Conservation (phyloP, 2,329 filamentous ascomycete species). For the Trichoderma lentiforme region DNA sequence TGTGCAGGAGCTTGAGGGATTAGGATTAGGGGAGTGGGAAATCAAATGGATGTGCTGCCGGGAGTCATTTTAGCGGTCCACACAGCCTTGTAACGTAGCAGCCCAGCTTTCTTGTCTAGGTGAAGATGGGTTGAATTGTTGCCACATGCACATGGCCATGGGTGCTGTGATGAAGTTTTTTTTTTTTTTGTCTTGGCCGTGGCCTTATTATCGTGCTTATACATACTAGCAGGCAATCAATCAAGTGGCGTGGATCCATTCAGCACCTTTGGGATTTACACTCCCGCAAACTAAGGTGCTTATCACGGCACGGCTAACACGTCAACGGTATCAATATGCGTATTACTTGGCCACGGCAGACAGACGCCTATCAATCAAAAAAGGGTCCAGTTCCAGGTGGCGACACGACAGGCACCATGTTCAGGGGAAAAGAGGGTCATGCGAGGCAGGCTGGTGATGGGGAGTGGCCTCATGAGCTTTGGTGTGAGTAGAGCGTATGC, state of each 20-base stretch:
- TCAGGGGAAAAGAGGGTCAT: constrained; percentile 2
- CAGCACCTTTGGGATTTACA: not conserved
- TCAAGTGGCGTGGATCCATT: not conserved
- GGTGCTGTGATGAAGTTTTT: not conserved
- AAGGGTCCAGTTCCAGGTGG: not conserved
- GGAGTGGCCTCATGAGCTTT: constrained; percentile 1
- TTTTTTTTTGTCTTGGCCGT: not conserved
- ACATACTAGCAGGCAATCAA: not conserved
- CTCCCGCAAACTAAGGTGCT: constrained; percentile 4
- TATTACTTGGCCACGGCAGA: not conserved
- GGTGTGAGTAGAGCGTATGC: not conserved
- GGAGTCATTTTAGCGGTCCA: not conserved
- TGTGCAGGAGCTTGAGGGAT: not conserved
- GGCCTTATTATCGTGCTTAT: not conserved
- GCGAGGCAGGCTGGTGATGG: constrained; percentile 5
- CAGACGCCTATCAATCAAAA: not conserved
- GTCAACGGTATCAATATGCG: not conserved
- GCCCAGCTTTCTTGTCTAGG: not conserved
- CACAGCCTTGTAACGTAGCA: not conserved
- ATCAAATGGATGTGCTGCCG: not conserved
- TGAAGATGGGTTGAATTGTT: not conserved
- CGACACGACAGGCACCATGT: constrained; percentile 2
- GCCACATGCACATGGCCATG: not conserved
- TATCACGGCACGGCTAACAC: not conserved
- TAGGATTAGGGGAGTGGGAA: not conserved